Base-by-base conservation (phyloP, 2,329 filamentous ascomycete genomes). In the Paracamarosporium sp. region DNA sequence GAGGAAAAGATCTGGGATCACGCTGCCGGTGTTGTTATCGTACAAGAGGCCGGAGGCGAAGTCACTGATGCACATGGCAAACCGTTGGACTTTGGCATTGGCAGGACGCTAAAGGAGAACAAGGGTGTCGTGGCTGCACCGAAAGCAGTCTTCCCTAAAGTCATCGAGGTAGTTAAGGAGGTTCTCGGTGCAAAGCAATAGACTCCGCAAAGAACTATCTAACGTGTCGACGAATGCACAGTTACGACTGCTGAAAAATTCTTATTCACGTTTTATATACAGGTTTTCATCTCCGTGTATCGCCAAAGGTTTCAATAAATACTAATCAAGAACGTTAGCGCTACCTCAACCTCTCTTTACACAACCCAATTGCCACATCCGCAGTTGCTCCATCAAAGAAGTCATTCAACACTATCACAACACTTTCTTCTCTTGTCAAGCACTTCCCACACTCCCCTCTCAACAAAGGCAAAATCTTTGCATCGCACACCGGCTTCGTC, bases 1-100 rank as follows among this genome's bases (percentile, higher is more conserved):
- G 88, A 96, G 76, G 95, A 99, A 84, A 99, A 99, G 86, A 99
- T 99, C 67, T 99, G 95, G 95, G 95, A 99, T 75, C 95, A 99
- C 77, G 95, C 95, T 17, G 95, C 94, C 12, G 95, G 95, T 38
- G 93, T 97, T 70, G 80, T 99, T 57, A 93, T 99, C 65, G 95
- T 98, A 38, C 85, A 93, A 56, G 96, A 99, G 80, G 93, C 95
- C 2, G 95, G 95, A 50, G 96, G 95, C 47, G 83, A 90, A 71
- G 94, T 99, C 53, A 96, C 93, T 1, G 96, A 99, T 78, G 90
- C 93, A 38, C 84, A 90, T 60, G 95, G 96, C 68, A 91, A 91
- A 74, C 84, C 87, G 59, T 83, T 99, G 57, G 90, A 99, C 77
- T 99, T 99, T 77, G 87, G 88, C 69, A 85, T 88, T 55, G 95